These are phyloP conservation scores for Botrytis cinerea DNA, from an alignment of 2,329 filamentous ascomycete genomes.

Conservation along the genomic window DNA sequence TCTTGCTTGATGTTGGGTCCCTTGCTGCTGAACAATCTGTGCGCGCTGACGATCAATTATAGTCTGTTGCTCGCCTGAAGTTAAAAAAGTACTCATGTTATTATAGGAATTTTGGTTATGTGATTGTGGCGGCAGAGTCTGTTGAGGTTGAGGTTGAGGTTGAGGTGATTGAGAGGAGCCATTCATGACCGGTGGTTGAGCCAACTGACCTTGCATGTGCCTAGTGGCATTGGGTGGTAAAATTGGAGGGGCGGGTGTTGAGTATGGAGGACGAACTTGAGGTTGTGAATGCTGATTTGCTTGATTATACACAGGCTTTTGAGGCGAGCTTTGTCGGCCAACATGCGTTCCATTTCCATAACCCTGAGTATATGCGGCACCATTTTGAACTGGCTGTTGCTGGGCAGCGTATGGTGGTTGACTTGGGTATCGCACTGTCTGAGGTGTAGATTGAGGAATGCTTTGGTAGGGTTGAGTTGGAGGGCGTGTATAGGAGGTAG, in stretches of 20 bases:
- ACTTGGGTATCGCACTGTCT: constrained; percentile 35
- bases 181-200: constrained; percentile 34
- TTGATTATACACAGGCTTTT: constrained; percentile 38
- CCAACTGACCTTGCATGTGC: constrained; percentile 32
- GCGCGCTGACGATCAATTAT: constrained; percentile 44
- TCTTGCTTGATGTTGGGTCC: constrained; percentile 38
- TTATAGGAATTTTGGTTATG: constrained; percentile 25
- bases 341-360: constrained; percentile 35
- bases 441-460: constrained; percentile 33
- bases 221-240: constrained; percentile 31
- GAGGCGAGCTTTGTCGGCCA: constrained; percentile 39
- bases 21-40: constrained; percentile 42
- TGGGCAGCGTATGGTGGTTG: constrained; percentile 37
- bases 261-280: constrained; percentile 33
- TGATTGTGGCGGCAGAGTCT: constrained; percentile 2
- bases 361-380: constrained; percentile 32
- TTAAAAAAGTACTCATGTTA: constrained; percentile 39
- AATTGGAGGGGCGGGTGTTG: constrained; percentile 34
- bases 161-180: constrained; percentile 33
- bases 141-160: constrained; percentile 28
- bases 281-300: constrained; percentile 32
- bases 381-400: constrained; percentile 36
- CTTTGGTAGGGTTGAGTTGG: constrained; percentile 34
- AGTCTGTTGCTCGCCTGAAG: constrained; percentile 40
- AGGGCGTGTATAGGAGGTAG: constrained; percentile 34